phyloP scores from a whole-genome alignment of 352 stramenopile genomes.

The Phytophthora pistaciae region DNA sequence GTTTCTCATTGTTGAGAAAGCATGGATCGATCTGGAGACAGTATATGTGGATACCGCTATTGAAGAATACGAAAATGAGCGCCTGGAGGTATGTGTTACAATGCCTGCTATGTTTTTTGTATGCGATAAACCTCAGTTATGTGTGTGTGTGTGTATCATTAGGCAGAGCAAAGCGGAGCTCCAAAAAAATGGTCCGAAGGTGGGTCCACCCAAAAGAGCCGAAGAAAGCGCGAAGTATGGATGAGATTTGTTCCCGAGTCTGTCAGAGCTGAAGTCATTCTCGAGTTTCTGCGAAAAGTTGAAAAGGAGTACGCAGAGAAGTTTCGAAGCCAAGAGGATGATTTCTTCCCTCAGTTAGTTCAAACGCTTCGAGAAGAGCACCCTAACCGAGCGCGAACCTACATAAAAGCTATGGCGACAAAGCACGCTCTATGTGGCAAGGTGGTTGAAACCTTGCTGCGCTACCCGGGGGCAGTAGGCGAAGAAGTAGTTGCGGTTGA shows the following conservation, averaged over 20 bases:
- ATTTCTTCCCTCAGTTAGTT: constrained; percentile 72
- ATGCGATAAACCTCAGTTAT: not conserved
- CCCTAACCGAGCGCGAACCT: constrained; percentile 62
- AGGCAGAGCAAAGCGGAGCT: constrained; percentile 18
- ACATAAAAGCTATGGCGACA: constrained; percentile 59
- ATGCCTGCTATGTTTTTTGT: not conserved
- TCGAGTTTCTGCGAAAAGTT: constrained; percentile 47
- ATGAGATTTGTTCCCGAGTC: constrained; percentile 54
- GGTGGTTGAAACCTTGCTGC: constrained; percentile 44
- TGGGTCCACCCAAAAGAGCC: constrained; percentile 25
- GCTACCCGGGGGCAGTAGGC: constrained; percentile 49
- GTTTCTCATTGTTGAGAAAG: constrained; percentile 53
- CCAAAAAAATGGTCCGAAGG: constrained; percentile 33
- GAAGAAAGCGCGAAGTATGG: constrained; percentile 43
- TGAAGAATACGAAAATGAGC: constrained; percentile 50
- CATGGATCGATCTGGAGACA: constrained; percentile 63
- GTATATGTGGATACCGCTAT: constrained; percentile 55
- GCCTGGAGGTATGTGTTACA: constrained; percentile 40
- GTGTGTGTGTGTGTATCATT: not conserved
- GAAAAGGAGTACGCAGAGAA: constrained; percentile 43
- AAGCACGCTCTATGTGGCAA: constrained; percentile 51
- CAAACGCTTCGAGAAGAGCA: constrained; percentile 67
- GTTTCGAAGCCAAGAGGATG: constrained; percentile 66
- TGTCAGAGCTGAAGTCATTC: constrained; percentile 48
- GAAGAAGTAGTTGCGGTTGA: constrained; percentile 38